Evolutionary conservation across 2,329 filamentous ascomycete species (phyloP).

Genomic region (Epichloe typhina): DNA sequence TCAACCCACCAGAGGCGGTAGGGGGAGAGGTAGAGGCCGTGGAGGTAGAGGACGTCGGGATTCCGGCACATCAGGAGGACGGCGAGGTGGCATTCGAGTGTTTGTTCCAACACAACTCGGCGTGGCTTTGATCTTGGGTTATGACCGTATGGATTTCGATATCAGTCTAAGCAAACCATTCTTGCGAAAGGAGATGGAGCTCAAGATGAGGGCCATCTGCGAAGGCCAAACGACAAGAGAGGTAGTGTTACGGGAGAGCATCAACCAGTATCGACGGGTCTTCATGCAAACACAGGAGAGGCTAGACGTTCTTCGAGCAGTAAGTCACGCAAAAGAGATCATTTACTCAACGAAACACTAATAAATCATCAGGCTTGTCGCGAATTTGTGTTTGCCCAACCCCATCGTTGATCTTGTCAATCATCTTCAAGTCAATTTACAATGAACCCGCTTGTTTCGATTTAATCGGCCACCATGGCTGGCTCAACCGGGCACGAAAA

Average conservation of each 20-base stretch:
- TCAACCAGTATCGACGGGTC: conserved; percentile 76
- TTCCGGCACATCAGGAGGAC: conserved; percentile 28
- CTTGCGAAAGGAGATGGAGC: conserved; percentile 92
- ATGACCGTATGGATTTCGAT: conserved; percentile 87
- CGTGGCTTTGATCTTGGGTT: conserved; percentile 83
- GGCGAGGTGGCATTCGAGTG: conserved; percentile 51
- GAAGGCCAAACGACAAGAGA: conserved; percentile 65
- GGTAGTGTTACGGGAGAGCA: conserved; percentile 66
- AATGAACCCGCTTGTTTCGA: too few relatives aligned
- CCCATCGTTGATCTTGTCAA: background rate
- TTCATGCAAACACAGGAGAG: conserved; percentile 72
- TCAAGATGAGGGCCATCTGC: conserved; percentile 94
- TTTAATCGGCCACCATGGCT: background rate
- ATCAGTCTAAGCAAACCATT: conserved; percentile 92
- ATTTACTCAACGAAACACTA: background rate
- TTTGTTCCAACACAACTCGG: conserved; percentile 90
- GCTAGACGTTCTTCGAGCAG: conserved; percentile 51
- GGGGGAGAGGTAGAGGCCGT: conserved; percentile 34
- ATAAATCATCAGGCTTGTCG: conserved; percentile 20
- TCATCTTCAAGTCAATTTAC: background rate
- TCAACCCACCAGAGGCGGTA: conserved; percentile 25
- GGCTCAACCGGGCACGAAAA: background rate
- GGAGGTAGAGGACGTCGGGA: conserved; percentile 27
- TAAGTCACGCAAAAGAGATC: conserved; percentile 27
- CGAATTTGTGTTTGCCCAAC: conserved; percentile 22